Conservation (phyloP, 2,329 filamentous ascomycete genomes). For the Corynespora cassiicola region DNA sequence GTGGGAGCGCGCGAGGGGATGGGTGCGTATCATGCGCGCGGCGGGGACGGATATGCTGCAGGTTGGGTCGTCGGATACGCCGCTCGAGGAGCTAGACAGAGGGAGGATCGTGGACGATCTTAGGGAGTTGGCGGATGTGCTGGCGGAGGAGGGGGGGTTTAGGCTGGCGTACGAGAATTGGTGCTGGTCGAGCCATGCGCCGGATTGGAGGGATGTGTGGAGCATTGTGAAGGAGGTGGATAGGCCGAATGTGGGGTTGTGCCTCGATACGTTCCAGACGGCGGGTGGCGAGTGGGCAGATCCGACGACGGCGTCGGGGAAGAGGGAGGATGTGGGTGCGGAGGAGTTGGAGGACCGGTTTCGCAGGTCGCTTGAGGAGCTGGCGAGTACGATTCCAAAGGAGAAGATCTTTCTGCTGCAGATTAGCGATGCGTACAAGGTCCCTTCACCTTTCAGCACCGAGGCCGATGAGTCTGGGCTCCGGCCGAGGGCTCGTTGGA, state of each 20-base stretch:
- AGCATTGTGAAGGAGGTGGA: conserved; percentile 69
- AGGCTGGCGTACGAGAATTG: conserved; percentile 80
- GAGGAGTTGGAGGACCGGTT: conserved; percentile 60
- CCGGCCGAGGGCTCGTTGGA: conserved; percentile 71
- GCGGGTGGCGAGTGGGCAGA: conserved; percentile 77
- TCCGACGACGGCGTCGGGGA: conserved; percentile 68
- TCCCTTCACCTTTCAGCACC: conserved; percentile 61
- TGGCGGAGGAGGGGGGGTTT: conserved; percentile 63
- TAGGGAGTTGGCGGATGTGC: conserved; percentile 60
- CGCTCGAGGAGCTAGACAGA: conserved; percentile 59
- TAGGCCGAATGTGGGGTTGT: conserved; percentile 72
- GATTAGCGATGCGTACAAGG: conserved; percentile 76
- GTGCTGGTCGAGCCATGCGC: conserved; percentile 78
- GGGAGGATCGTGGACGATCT: conserved; percentile 66
- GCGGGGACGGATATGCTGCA: conserved; percentile 75
- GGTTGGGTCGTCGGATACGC: conserved; percentile 68
- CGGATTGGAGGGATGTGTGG: conserved; percentile 74
- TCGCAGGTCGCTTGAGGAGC: conserved; percentile 60
- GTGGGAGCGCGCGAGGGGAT: conserved; percentile 68
- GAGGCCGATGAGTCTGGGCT: conserved; percentile 59
- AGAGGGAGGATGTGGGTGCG: conserved; percentile 57
- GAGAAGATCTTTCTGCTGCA: conserved; percentile 79
- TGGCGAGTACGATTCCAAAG: conserved; percentile 64
- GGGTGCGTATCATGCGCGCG: conserved; percentile 75
- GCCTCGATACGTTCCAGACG: conserved; percentile 80